These are phyloP conservation scores for Azolla pinnata DNA, from an alignment of 75 land plant species.

Conservation along the genomic window DNA sequence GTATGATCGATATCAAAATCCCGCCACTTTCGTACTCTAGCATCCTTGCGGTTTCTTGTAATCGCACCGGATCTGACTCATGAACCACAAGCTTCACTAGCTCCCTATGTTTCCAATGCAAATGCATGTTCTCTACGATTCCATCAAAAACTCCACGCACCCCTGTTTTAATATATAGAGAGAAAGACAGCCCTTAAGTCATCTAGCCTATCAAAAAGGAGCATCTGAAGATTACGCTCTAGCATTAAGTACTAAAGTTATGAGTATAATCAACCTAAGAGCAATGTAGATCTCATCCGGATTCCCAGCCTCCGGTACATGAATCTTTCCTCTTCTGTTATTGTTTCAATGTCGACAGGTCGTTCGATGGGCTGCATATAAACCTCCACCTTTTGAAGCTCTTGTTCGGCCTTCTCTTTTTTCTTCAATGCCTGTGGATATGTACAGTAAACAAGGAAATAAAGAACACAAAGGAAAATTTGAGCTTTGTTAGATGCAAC, in stretches of 20 bases:
- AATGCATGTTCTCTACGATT: slow-evolving; percentile 93
- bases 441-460: too few species aligned
- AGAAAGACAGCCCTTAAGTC: too few species aligned
- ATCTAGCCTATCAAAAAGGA: too few species aligned
- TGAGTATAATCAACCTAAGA: slow-evolving; percentile 75
- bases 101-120: slow-evolving; percentile 98
- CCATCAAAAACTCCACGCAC: slow-evolving; percentile 97
- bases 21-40: slow-evolving; percentile 95
- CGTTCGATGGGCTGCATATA: slow-evolving; percentile 41
- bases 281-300: slow-evolving; percentile 81
- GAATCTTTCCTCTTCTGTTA: slow-evolving; percentile 84
- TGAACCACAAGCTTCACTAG: slow-evolving; percentile 74
- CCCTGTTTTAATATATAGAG: too few species aligned
- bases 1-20: slow-evolving; percentile 69
- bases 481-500: not conserved
- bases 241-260: too few species aligned
- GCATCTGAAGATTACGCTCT: too few species aligned
- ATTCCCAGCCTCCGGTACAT: slow-evolving; percentile 93
- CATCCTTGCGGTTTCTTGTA: slow-evolving; percentile 54
- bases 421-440: slow-evolving; percentile 68
- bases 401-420: slow-evolving; percentile 53
- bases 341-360: slow-evolving; percentile 52
- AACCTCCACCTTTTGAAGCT: slow-evolving; percentile 63
- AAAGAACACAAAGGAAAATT: not conserved
- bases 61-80: slow-evolving; percentile 41